A percentile compares a stretch with the other conserved stretches of the same genome.
phyloP scores from a whole-genome alignment of 768 basidiomycete genomes.

The Mycena metata region DNA sequence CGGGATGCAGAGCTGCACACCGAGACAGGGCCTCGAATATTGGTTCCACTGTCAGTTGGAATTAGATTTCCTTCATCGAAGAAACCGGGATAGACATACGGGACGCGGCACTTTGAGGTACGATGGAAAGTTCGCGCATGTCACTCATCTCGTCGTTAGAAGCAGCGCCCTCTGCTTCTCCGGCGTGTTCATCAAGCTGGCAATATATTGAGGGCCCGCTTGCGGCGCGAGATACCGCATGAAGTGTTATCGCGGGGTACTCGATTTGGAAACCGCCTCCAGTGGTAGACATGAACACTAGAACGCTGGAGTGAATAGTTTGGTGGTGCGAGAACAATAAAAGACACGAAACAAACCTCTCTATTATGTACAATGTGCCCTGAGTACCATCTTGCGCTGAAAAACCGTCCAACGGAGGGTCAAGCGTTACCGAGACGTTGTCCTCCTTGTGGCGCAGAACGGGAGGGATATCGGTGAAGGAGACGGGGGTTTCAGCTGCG shows the following conservation, averaged over 20 bases:
- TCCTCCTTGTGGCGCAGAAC: slow-evolving; percentile 82
- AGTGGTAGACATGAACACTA: slow-evolving; percentile 81
- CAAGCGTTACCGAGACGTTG: slow-evolving; percentile 75
- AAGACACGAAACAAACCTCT: slow-evolving; percentile 68
- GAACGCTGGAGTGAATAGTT: slow-evolving; percentile 60
- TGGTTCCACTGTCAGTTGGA: slow-evolving; percentile 69
- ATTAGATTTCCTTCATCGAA: slow-evolving; percentile 11
- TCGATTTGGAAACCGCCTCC: slow-evolving; percentile 85
- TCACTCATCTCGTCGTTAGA: slow-evolving; percentile 54
- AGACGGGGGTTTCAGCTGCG: slow-evolving; percentile 84
- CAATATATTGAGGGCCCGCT: slow-evolving; percentile 86
- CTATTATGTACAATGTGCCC: slow-evolving; percentile 88
- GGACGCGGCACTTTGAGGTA: slow-evolving; percentile 68
- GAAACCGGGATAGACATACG: slow-evolving; percentile 61
- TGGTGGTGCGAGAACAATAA: slow-evolving; percentile 12
- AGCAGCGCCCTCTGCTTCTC: slow-evolving; percentile 48
- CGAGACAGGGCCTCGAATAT: slow-evolving; percentile 90
- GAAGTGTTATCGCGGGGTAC: slow-evolving; percentile 92
- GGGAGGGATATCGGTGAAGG: slow-evolving; percentile 89
- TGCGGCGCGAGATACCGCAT: slow-evolving; percentile 87
- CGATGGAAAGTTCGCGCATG: slow-evolving; percentile 87
- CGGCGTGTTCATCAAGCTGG: slow-evolving; percentile 85
- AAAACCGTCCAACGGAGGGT: slow-evolving; percentile 78
- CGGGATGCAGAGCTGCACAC: slow-evolving; percentile 90
- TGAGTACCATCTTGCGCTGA: slow-evolving; percentile 60